Evolutionary conservation across 2,329 filamentous ascomycete species (phyloP), one percentile per base, ranked within the genome.

Genomic region (Metarhizium guizhouense): DNA sequence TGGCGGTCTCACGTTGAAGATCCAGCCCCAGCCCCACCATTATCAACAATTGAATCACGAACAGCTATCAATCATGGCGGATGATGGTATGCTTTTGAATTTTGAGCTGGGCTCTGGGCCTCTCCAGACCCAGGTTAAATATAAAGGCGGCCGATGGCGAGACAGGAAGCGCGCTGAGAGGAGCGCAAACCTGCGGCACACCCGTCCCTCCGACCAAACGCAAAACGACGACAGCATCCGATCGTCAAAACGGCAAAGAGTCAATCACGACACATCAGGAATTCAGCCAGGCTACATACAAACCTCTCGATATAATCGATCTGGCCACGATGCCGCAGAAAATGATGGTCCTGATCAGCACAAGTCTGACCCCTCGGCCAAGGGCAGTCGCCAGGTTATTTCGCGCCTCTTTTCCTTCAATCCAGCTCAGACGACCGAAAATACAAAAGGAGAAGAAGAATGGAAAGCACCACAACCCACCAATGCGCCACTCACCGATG

Each of bases 321-420:
- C 30, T 14, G 43, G 36, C n/a, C 34, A 55, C 16, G 50, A 64
- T 13, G 56, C 61, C 32, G 53, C 63, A 29, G 47, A 51, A 18
- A 57, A 58, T n/a, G 54, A 56, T 29, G 47, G 58, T 36, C 47
- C 57, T 14, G 56, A 53, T 8, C 60, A 62, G 16, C 61, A 58
- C 45, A 63, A 64, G 54, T 47, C 52, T 5, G 45, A 52, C 16
- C 13, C 61, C 54, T 25, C 57, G 20, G 59, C 60, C 55, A 68
- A 62, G 45, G 59, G 62, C 20, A 55, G 60, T 30, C 66, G 75
- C 47, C 83, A 89, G 62, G 81, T 97, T 57, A 87, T 96, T 29
- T 97, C 94, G 6, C 92, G 91, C 13, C 79, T 99, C 2, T 99
- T 97, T 74, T 89, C 90, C 1, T 93, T 85, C 71, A 99, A 97